phyloP scores from a whole-genome alignment of 345 rosid species.

The Acer saccharum region DNA sequence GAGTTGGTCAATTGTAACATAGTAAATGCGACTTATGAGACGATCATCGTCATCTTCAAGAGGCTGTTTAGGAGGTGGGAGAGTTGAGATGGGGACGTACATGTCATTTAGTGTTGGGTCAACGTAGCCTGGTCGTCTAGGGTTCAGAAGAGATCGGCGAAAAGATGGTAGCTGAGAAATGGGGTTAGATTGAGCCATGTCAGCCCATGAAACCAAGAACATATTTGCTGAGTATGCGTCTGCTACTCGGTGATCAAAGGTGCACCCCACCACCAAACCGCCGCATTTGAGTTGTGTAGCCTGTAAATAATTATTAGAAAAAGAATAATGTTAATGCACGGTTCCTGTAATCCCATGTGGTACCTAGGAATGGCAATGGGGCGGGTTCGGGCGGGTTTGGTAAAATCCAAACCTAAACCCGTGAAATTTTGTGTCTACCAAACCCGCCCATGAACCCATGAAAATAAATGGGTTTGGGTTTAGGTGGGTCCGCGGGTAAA shows the following conservation, averaged over 20 bases:
- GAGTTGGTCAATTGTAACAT: conserved; percentile 39
- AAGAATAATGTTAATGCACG: too few relatives aligned
- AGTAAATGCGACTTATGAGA: conserved; percentile 61
- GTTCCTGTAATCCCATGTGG: too few relatives aligned
- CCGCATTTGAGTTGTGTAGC: conserved; percentile 70
- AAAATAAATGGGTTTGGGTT: too few relatives aligned
- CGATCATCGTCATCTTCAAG: conserved; percentile 9
- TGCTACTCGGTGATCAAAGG: conserved; percentile 78
- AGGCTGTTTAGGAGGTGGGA: conserved; percentile 46
- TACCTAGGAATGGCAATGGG: too few relatives aligned
- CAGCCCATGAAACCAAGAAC: conserved; percentile 77
- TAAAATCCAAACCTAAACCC: too few relatives aligned
- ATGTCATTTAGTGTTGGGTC: conserved; percentile 47
- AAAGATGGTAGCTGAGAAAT: conserved; percentile 53
- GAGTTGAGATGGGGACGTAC: conserved; percentile 48
- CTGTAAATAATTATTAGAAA: conserved; percentile 26
- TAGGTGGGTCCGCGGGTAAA: too few relatives aligned
- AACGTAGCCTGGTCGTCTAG: conserved; percentile 43
- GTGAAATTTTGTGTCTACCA: too few relatives aligned
- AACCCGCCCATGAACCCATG: too few relatives aligned
- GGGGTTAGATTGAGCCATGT: conserved; percentile 45
- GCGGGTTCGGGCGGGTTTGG: too few relatives aligned
- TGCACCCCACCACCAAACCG: conserved; percentile 62
- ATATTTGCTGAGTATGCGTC: conserved; percentile 77
- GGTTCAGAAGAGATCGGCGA: conserved; percentile 59